Evolutionary conservation across 75 land plant genomes (phyloP).

Genomic region (Gnetum montanum): DNA sequence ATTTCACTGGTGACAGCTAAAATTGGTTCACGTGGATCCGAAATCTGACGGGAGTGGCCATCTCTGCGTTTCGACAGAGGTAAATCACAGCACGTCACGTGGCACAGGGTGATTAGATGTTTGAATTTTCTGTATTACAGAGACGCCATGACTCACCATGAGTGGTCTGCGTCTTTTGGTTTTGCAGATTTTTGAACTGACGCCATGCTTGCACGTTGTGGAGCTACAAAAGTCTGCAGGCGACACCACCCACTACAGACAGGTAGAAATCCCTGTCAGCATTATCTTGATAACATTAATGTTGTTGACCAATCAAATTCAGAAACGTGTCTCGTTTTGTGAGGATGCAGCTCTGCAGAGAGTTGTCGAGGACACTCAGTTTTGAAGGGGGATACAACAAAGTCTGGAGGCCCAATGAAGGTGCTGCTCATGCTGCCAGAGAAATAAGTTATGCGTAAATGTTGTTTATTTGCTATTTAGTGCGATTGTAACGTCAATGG

Average conservation of each 20-base stretch:
- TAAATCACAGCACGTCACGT: not conserved
- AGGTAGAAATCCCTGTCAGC: not conserved
- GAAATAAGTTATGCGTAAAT: too few relatives aligned
- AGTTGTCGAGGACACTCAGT: not conserved
- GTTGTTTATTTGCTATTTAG: too few relatives aligned
- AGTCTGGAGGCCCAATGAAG: too few relatives aligned
- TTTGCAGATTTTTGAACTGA: constrained; percentile 50
- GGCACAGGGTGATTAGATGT: too few relatives aligned
- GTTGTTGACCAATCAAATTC: not conserved
- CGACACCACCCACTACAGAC: not conserved
- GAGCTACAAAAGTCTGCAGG: constrained; percentile 30
- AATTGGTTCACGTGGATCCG: constrained; percentile 20
- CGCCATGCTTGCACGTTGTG: constrained; percentile 48
- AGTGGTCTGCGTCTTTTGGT: not conserved
- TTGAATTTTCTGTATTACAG: too few relatives aligned
- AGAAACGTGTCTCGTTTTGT: not conserved
- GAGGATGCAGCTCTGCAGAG: constrained; percentile 1
- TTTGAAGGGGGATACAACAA: too few relatives aligned
- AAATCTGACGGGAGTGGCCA: constrained; percentile 14
- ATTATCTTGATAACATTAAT: not conserved
- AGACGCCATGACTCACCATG: not conserved
- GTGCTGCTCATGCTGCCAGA: too few relatives aligned
- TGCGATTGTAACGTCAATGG: too few relatives aligned
- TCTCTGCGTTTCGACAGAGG: constrained; percentile 12
- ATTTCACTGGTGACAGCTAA: constrained; percentile 20